These are phyloP conservation scores for Gracilariopsis chorda DNA, from an alignment of 23 red algal genomes.

Conservation along the genomic window DNA sequence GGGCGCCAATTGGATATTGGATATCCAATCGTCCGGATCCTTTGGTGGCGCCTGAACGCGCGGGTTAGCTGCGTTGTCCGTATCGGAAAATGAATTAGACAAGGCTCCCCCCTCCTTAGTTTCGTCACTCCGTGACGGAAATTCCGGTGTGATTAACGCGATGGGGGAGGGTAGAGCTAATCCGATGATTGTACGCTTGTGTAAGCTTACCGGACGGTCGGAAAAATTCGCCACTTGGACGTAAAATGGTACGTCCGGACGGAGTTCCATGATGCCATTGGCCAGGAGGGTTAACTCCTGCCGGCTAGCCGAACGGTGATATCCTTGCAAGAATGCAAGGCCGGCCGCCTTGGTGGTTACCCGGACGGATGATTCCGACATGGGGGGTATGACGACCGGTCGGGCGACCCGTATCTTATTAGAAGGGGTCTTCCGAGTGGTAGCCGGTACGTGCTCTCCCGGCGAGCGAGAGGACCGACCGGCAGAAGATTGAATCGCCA, in stretches of 20 bases:
- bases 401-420: slow-evolving; percentile 9
- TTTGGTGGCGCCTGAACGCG: neutral
- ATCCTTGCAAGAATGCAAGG: neutral
- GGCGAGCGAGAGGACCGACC: neutral
- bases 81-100: neutral
- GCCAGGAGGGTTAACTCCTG: neutral
- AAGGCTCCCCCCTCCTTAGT: neutral
- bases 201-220: neutral
- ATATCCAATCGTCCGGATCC: neutral
- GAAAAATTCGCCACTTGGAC: neutral
- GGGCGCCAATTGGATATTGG: neutral
- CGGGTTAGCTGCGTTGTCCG: neutral
- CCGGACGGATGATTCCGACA: neutral
- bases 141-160: neutral
- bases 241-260: neutral
- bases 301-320: neutral
- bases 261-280: slow-evolving; percentile 2
- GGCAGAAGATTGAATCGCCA: neutral
- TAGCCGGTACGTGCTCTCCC: neutral
- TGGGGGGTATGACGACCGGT: neutral
- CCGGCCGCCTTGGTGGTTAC: neutral
- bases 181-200: slow-evolving; percentile 1
- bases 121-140: neutral
- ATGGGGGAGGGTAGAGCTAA: neutral
- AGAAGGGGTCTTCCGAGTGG: neutral